Percentiles rank a stretch among this genome's conserved stretches.
Conservation (phyloP, 2,329 filamentous ascomycete genomes). For the Thielaviopsis punctulata region DNA sequence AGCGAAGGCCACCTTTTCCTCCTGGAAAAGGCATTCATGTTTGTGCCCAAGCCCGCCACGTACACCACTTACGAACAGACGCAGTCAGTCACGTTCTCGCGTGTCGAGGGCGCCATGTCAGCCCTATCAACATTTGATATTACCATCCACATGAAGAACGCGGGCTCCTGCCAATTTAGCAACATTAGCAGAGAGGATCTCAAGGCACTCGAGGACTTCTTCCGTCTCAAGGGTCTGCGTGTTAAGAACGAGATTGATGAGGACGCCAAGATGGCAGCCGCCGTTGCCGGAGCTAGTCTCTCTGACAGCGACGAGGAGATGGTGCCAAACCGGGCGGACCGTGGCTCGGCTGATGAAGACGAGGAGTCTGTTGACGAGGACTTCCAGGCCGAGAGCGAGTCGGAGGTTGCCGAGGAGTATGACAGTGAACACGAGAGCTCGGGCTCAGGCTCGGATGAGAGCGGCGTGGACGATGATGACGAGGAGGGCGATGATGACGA, state of each 20-base stretch:
- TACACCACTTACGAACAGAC: conserved; percentile 95
- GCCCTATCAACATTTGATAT: conserved; percentile 95
- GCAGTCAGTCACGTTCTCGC: conserved; percentile 81
- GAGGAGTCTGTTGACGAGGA: conserved; percentile 92
- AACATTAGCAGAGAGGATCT: conserved; percentile 99
- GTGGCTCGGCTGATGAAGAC: conserved; percentile 89
- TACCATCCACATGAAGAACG: conserved; percentile 72
- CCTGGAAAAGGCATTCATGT: conserved; percentile 96
- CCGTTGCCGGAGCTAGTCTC: conserved; percentile 68
- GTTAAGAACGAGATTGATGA: conserved; percentile 99
- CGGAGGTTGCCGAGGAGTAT: conserved; percentile 89
- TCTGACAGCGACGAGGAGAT: conserved; percentile 72
- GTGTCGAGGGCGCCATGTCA: conserved; percentile 84
- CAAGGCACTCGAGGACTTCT: conserved; percentile 89
- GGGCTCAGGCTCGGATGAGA: conserved; percentile 43
- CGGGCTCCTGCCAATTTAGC: conserved; percentile 85
- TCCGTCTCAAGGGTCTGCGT: conserved; percentile 85
- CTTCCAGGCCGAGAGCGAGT: conserved; percentile 82
- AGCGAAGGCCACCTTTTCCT: conserved; percentile 96
- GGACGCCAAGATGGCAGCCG: conserved; percentile 64
- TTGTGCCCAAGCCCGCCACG: conserved; percentile 93
- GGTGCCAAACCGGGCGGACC: conserved; percentile 36
- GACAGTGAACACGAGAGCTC: conserved; percentile 83
- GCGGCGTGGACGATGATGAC: conserved; percentile 29
- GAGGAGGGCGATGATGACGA: conserved; percentile 28